These are phyloP conservation scores for Fusarium devonianum DNA, from an alignment of 2,329 filamentous ascomycete genomes.

Conservation along the genomic window DNA sequence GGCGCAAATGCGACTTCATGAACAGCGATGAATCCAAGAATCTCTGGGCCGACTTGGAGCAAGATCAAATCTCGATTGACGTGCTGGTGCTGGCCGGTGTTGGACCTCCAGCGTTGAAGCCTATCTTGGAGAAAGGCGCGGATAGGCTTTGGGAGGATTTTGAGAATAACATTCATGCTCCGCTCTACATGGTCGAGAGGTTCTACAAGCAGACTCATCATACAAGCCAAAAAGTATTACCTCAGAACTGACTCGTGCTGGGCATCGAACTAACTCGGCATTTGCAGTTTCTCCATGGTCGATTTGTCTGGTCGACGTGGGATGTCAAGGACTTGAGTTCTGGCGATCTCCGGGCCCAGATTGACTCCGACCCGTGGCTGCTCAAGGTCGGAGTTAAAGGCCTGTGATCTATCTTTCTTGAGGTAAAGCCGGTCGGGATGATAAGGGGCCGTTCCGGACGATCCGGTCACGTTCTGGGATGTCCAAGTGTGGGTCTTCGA, in stretches of 20 bases:
- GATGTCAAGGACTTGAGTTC: constrained; percentile 55
- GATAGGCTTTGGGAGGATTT: constrained; percentile 38
- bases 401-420: too few species aligned
- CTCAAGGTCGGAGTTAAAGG: constrained; percentile 39
- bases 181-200: constrained; percentile 22
- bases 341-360: constrained; percentile 7
- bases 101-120: constrained; percentile 7
- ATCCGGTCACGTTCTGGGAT: too few species aligned
- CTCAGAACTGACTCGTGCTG: too few species aligned
- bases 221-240: constrained; percentile 19
- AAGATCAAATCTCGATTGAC: constrained; percentile 2
- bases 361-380: constrained; percentile 29
- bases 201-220: constrained; percentile 33
- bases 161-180: constrained; percentile 30
- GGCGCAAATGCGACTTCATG: constrained; percentile 12
- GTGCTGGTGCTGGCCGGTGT: constrained; percentile 28
- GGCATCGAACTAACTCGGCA: accelerated
- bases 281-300: constrained; percentile 51
- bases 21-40: neutral
- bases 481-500: too few species aligned
- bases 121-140: constrained; percentile 27
- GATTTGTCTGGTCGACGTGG: constrained; percentile 59
- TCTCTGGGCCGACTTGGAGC: constrained; percentile 19
- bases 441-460: too few species aligned
- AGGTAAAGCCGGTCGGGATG: too few species aligned